A percentile compares a stretch with the other conserved stretches of the same genome.
These are phyloP conservation scores for Phytopythium ostracodes DNA, from an alignment of 352 stramenopile genomes.

Conservation along the genomic window DNA sequence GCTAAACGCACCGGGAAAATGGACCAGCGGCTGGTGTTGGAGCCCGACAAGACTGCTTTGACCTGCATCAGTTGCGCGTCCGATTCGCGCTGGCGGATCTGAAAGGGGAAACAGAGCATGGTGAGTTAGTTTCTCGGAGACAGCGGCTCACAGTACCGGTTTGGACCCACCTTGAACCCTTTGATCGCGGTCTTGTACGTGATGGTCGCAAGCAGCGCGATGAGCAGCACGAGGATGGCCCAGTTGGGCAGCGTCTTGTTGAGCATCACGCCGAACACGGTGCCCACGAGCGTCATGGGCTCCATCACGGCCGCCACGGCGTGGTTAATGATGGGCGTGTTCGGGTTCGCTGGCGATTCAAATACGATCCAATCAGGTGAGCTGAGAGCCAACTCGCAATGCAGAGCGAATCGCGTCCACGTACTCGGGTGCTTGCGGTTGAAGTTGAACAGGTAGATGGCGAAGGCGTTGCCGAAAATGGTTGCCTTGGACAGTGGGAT, in stretches of 20 bases:
- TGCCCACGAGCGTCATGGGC: conserved; percentile 84
- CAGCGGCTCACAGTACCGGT: not conserved
- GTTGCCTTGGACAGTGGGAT: conserved; percentile 97
- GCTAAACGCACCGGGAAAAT: conserved; percentile 66
- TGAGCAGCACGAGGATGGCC: conserved; percentile 74
- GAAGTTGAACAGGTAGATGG: conserved; percentile 94
- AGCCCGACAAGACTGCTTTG: conserved; percentile 41
- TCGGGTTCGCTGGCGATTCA: conserved; percentile 41
- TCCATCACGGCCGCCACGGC: conserved; percentile 98
- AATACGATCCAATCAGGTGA: too few species aligned
- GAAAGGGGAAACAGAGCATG: not conserved
- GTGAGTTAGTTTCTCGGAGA: not conserved
- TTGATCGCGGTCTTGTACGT: conserved; percentile 75
- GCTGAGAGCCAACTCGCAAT: too few species aligned
- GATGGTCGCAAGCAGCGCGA: conserved; percentile 71
- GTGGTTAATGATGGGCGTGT: conserved; percentile 96
- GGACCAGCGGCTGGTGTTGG: conserved; percentile 53
- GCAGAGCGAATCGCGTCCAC: not conserved
- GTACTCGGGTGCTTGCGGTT: conserved; percentile 90
- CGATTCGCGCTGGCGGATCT: conserved; percentile 63
- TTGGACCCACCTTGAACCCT: conserved; percentile 43
- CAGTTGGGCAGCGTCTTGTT: conserved; percentile 83
- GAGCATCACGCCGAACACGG: conserved; percentile 82
- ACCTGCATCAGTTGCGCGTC: conserved; percentile 32
- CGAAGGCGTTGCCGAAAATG: conserved; percentile 95